Base-by-base conservation (phyloP, 495 filamentous ascomycete genomes). In the Rhizodiscina lignyota region DNA sequence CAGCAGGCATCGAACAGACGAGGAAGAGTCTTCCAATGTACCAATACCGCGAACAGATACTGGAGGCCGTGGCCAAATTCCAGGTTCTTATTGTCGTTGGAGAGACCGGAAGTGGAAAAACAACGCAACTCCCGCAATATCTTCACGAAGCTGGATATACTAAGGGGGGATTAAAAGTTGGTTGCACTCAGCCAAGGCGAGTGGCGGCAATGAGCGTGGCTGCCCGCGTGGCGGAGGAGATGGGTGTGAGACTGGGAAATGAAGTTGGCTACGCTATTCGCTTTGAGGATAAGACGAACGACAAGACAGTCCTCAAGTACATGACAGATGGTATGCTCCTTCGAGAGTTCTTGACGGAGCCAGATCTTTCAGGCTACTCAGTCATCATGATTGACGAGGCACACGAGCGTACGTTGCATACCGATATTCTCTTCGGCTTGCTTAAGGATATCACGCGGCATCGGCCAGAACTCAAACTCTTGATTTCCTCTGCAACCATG, bases 301-400 rank as follows among this genome's bases (percentile, higher is more conserved):
- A 94, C 42, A 92, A 94, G 59, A 96, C 89, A 0, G 66, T 86
- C 27, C 55, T 97, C 18, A 93, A 94, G 55, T 97, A 94, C 52
- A 92, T 94, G 84, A 97, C 89, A 2, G 89, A 97, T 52, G 89
- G 89, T 41, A 94, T 96, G 85, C 64, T 96, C 29, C 63, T 96
- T 15, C 69, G 86, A 49, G 87, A 94, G 49, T 77, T 94, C 42
- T 68, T 94, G 45, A 85, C 83, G 1, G 85, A 94, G 52, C 87
- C 91, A 0, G 78, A 83, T 37, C 58, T 96, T 8, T 66, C 75
- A 8, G 72, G 69, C n/a, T 96, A 96, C 49, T 77, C 83, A 0
- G 81, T 78, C 2, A 50, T 97, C 42, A 94, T 97, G 79, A 87
- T 97, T 11, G 89, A 97, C 49, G 89, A 97, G 52, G 89, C 91